These are phyloP conservation scores for Boletus sp. DNA, from an alignment of 768 basidiomycete species.

Conservation along the genomic window DNA sequence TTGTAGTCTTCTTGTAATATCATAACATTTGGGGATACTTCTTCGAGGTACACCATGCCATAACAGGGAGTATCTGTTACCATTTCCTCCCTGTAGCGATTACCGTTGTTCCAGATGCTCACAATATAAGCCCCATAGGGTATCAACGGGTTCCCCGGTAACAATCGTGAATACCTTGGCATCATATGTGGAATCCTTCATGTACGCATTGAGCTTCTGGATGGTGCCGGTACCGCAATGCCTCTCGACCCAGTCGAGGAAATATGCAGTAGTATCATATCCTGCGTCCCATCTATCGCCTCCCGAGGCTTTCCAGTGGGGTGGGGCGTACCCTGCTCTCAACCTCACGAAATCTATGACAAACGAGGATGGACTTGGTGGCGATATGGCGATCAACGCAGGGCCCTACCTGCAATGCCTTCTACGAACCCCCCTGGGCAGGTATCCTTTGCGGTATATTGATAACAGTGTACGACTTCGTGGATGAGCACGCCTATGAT, in stretches of 20 bases:
- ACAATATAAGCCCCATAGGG: slow-evolving; percentile 61
- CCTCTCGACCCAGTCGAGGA: slow-evolving; percentile 65
- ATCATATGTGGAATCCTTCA: slow-evolving; percentile 51
- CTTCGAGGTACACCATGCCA: background rate
- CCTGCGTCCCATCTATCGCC: slow-evolving; percentile 70
- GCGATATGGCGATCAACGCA: background rate
- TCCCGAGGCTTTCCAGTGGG: slow-evolving; percentile 60
- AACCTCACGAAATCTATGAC: slow-evolving; percentile 68
- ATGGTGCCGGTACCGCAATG: slow-evolving; percentile 54
- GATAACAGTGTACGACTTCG: slow-evolving; percentile 80
- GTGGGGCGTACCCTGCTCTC: slow-evolving; percentile 54
- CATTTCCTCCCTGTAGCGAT: background rate
- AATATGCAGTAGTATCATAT: slow-evolving; percentile 72
- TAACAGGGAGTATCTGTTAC: background rate
- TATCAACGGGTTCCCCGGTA: slow-evolving; percentile 49
- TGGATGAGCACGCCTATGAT: slow-evolving; percentile 70
- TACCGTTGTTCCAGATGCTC: slow-evolving; percentile 31
- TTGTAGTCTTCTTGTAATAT: slow-evolving; percentile 20
- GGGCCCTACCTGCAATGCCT: slow-evolving; percentile 67
- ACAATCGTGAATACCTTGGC: slow-evolving; percentile 51
- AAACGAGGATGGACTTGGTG: background rate
- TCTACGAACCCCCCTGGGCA: slow-evolving; percentile 75
- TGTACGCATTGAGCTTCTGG: slow-evolving; percentile 52
- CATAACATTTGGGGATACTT: slow-evolving; percentile 10
- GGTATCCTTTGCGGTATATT: slow-evolving; percentile 58